These are phyloP conservation scores for Suillus tomentosus DNA, from an alignment of 768 basidiomycete species.

Conservation along the genomic window DNA sequence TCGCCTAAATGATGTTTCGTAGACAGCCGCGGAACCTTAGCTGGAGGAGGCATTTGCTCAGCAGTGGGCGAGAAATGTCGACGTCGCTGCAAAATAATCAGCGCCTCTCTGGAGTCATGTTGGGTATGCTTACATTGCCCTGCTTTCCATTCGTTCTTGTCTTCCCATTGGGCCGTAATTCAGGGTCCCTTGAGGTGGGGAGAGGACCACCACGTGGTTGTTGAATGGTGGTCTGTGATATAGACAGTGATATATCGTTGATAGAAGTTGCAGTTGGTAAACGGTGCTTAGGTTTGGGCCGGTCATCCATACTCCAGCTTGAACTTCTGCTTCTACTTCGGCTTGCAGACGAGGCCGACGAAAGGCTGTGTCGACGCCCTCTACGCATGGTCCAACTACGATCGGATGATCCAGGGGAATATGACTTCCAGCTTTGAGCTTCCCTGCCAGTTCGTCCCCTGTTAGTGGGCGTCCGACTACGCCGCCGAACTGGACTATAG, in stretches of 20 bases:
- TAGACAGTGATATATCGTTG: constrained; percentile 33
- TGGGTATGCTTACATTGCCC: constrained; percentile 26
- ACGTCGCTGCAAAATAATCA: constrained; percentile 22
- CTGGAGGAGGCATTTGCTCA: constrained; percentile 38
- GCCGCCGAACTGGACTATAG: constrained; percentile 47
- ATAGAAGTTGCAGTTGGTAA: constrained; percentile 53
- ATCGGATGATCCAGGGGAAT: constrained; percentile 47
- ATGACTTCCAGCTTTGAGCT: constrained; percentile 22
- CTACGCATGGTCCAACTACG: constrained; percentile 40
- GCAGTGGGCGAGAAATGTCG: constrained; percentile 26
- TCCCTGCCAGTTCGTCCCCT: constrained; percentile 39
- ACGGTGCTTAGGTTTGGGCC: constrained; percentile 60
- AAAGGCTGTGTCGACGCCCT: constrained; percentile 45
- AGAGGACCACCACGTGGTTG: constrained; percentile 14
- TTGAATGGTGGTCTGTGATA: constrained; percentile 33
- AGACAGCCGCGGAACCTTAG: constrained; percentile 23
- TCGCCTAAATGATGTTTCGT: constrained; percentile 22
- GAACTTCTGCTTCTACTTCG: constrained; percentile 53
- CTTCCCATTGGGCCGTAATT: constrained; percentile 38
- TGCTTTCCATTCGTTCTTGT: constrained; percentile 40
- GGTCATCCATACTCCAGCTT: constrained; percentile 55
- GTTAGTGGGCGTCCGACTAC: constrained; percentile 52
- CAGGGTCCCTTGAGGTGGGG: constrained; percentile 19
- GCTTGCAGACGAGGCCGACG: constrained; percentile 56
- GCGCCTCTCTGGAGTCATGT: constrained; percentile 3